Base-by-base conservation (phyloP, 805 yeast genomes). In the Wickerhamiella parazyma region DNA sequence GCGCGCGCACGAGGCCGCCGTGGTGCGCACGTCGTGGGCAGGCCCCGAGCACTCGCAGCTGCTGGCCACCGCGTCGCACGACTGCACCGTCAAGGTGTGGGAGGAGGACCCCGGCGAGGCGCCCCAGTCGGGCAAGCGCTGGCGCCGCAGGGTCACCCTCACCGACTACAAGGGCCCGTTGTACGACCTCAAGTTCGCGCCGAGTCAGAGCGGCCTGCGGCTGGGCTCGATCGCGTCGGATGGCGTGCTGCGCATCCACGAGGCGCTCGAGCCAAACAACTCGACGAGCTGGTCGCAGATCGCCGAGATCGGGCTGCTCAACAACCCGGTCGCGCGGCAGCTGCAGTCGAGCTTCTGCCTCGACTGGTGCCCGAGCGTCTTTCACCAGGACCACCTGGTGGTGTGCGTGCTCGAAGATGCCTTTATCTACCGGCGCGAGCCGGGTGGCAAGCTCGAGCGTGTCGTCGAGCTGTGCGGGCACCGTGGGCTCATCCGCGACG, bases 1-100 rank as follows among this genome's bases (percentile, higher is more conserved):
- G 93, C 82, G 81, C 51, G 97, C 97, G 0, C 98, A 91, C 58
- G 95, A 91, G 54, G 77, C 94, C 6, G 74, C 86, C 46, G 74
- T 91, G 20, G 81, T 85, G 17, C 75, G 80, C 51, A 68, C 91
- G 8, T 76, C 77, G 38, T 91, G 95, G 93, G 95, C 97, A 0
- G 80, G 84, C 41, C 98, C 98, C 1, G 93, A 89, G 60, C 86
- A 76, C 61, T 93, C 95, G 7, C 83, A 83, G 55, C 66, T 91
- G 3, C 61, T 91, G 19, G 94, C 94, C 1, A 75, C 91, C 20
- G 86, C 87, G 28, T 83, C 95, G 1, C 85, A 80, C 60, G 99
- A 91, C 56, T 72, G 94, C 43, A 81, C 94, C 0, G 76, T 89
- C 22, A 81, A 81, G 55, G 67, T 91, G 20, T 91, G 95, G 93